A percentile compares a stretch with the other conserved stretches of the same genome.
Conservation (phyloP, 2,329 filamentous ascomycete genomes). For the Dothistroma pini region DNA sequence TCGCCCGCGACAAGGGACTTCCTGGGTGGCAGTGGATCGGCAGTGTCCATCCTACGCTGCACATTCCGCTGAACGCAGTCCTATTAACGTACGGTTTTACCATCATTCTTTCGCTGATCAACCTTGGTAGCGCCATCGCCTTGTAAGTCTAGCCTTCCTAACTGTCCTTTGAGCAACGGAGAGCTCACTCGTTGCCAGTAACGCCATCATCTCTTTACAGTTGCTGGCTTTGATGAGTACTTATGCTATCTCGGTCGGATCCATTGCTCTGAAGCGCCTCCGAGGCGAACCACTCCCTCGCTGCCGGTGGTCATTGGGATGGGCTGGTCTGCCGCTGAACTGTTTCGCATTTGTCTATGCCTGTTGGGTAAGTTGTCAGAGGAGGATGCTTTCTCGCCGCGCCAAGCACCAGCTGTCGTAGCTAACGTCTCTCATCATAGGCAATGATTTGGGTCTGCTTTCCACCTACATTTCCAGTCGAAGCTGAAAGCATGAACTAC, state of each 20-base stretch:
- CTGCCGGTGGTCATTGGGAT: constrained; percentile 26
- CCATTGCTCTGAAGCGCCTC: constrained; percentile 23
- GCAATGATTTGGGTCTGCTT: constrained; percentile 27
- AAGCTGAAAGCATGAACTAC: constrained; percentile 24
- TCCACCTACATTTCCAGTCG: constrained; percentile 17
- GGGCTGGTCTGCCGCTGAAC: constrained; percentile 27
- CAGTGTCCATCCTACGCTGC: constrained; percentile 25
- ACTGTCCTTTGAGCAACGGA: neutral
- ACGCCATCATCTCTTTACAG: constrained; percentile 35
- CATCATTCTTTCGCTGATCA: constrained; percentile 34
- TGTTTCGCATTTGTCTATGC: constrained; percentile 25
- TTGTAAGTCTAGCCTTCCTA: constrained; percentile 18
- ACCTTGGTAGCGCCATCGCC: constrained; percentile 34
- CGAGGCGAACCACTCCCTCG: constrained; percentile 22
- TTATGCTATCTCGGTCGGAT: constrained; percentile 36
- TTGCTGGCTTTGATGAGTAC: constrained; percentile 34
- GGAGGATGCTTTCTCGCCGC: neutral
- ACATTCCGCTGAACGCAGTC: constrained; percentile 36
- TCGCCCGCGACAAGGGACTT: constrained; percentile 41
- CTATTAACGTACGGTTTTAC: constrained; percentile 30
- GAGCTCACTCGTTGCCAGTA: constrained; percentile 15
- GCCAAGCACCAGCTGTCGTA: neutral
- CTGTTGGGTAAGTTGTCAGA: constrained; percentile 7
- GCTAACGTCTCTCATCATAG: neutral
- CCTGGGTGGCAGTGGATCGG: constrained; percentile 34